phyloP scores from a whole-genome alignment of 306 rosid species.

The Carpinus viminea region DNA sequence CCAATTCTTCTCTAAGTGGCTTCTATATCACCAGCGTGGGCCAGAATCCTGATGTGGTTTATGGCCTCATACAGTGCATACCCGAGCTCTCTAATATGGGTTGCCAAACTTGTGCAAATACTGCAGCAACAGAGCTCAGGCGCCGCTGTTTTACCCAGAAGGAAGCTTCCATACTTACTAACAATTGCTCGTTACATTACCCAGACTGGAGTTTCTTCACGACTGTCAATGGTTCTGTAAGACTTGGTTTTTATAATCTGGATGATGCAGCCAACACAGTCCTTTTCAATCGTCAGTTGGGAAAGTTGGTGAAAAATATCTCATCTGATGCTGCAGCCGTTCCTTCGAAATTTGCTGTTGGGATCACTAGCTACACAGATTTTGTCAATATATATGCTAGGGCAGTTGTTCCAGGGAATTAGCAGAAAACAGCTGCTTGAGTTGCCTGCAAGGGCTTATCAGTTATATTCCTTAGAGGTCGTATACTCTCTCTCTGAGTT shows the following conservation, averaged over 20 bases:
- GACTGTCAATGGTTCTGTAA: no score
- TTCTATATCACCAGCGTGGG: conserved; percentile 12
- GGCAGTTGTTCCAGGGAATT: conserved; percentile 33
- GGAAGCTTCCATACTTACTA: conserved; percentile 26
- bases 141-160: conserved; percentile 26
- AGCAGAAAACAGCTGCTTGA: conserved; percentile 23
- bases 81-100: no score
- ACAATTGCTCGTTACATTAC: conserved; percentile 13
- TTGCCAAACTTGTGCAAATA: no score
- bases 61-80: no score
- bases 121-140: conserved; percentile 18
- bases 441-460: conserved; percentile 26
- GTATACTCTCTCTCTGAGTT: conserved; percentile 18
- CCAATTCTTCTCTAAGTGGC: conserved; percentile 24
- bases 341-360: no score
- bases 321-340: no score
- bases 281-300: no score
- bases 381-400: conserved; percentile 12
- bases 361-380: conserved; percentile 16
- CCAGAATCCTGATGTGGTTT: no score
- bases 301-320: no score
- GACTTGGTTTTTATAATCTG: no score
- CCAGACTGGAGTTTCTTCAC: no score
- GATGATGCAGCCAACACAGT: no score
- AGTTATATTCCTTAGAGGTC: conserved; percentile 8